Base-by-base conservation (phyloP, 768 basidiomycete genomes). In the Boletus bicolor region DNA sequence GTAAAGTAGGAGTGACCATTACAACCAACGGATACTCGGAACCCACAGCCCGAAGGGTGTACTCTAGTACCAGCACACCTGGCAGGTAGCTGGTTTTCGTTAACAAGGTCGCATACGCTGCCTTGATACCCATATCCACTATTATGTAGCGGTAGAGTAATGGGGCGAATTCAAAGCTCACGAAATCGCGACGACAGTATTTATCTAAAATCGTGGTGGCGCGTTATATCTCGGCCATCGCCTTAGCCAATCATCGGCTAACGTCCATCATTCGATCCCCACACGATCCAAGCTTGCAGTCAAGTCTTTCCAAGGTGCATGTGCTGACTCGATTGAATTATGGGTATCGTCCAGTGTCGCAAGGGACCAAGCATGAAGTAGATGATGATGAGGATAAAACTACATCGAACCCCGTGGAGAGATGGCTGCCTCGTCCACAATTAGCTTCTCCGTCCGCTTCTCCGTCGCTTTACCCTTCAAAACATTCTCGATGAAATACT, bases 401-500 rank as follows among this genome's bases (percentile, higher is more conserved):
- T 49, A 67, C 43, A 59, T 34, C 30, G 44, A 21, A 42, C 37
- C 43, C 43, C 43, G 61, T 32, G 26, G 61, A 35, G 51, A 36
- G 19, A 51, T 43, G 5, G 24, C 44, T n/a, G 24, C 38, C 30
- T 64, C 62, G 47, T 70, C 60, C 5, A 67, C 59, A 21, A 75
- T 51, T 14, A 78, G 62, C 8, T 62, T 68, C 56, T 69, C 66
- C 5, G 75, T 57, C 58, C 72, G 73, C 57, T 74, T 80, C 62
- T 80, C 75, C 10, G 60, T 65, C 5, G 72, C 78, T 66, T 84
- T 88, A 11, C 82, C 82, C 58, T 80, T 82, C 56, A 93, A 73
- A 4, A 96, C 88, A 64, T 95, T 96, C 73, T 94, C 92, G 38
- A 98, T 91, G 74, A 88, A 98, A 70, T 83, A 96, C 68, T 98